phyloP scores from a whole-genome alignment of 192 early-diverging fungal species.

The Pilobolus umbonatus region DNA sequence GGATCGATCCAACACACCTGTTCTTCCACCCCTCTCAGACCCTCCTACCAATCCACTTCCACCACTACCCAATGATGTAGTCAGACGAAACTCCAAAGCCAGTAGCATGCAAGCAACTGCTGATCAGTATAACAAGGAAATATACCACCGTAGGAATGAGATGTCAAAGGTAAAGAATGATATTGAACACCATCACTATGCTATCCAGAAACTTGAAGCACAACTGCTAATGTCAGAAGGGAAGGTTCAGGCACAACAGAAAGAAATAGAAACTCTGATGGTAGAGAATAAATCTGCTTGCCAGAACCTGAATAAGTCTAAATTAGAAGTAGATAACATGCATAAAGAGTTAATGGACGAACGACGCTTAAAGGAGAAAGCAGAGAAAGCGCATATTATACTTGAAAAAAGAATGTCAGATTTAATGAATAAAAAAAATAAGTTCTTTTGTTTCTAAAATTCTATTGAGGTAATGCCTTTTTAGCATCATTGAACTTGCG shows the following conservation, averaged over 20 bases:
- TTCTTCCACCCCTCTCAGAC: neutral
- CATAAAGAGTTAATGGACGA: slow-evolving; percentile 23
- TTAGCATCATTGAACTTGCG: slow-evolving; percentile 33
- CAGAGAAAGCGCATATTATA: slow-evolving; percentile 31
- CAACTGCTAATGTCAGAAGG: slow-evolving; percentile 38
- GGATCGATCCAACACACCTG: neutral
- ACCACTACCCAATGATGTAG: neutral
- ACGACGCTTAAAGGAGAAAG: slow-evolving; percentile 32
- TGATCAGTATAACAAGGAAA: neutral
- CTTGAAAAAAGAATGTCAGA: slow-evolving; percentile 39
- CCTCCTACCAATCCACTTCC: slow-evolving; percentile 8
- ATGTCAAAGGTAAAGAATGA: slow-evolving; percentile 8
- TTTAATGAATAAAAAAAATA: slow-evolving; percentile 38
- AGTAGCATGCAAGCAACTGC: neutral
- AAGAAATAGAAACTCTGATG: slow-evolving; percentile 16
- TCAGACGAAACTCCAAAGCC: neutral
- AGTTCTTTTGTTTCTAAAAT: slow-evolving; percentile 48
- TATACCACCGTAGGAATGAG: neutral
- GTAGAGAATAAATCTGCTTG: neutral
- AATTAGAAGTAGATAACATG: neutral
- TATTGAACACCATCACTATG: slow-evolving; percentile 19
- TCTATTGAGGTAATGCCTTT: slow-evolving; percentile 34
- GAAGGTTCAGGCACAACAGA: slow-evolving; percentile 17
- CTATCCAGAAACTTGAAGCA: slow-evolving; percentile 33
- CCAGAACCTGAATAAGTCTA: neutral